Evolutionary conservation across 2,329 filamentous ascomycete species (phyloP).

Genomic region (Zymoseptoria pseudotritici): DNA sequence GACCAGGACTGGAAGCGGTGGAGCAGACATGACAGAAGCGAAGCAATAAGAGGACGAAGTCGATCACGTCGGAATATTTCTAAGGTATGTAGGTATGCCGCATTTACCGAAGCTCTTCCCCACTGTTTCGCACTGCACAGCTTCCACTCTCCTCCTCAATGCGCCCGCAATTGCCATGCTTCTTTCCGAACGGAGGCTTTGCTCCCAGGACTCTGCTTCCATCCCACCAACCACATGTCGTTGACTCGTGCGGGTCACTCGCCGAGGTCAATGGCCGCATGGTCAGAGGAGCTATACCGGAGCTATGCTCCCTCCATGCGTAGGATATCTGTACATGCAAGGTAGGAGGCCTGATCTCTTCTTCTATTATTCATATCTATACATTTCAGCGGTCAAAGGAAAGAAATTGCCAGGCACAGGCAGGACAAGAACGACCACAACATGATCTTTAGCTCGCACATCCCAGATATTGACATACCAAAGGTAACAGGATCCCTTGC

Average conservation of each 20-base stretch:
- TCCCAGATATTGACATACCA: conserved; percentile 23
- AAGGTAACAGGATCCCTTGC: conserved; percentile 11
- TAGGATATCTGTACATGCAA: not conserved
- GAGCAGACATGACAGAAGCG: too few species aligned
- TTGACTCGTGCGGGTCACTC: not conserved
- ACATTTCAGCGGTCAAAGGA: not conserved
- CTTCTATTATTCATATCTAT: not conserved
- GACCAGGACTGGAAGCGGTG: too few species aligned
- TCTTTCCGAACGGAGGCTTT: not conserved
- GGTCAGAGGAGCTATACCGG: not conserved
- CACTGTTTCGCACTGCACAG: not conserved
- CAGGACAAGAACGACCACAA: not conserved
- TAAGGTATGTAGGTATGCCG: too few species aligned
- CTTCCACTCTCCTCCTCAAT: not conserved
- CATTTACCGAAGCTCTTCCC: not conserved
- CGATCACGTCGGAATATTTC: too few species aligned
- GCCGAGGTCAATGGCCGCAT: not conserved
- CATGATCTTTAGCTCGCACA: conserved; percentile 20
- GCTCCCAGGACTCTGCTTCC: not conserved
- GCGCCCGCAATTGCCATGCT: not conserved
- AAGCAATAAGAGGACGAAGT: too few species aligned
- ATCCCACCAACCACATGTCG: not conserved
- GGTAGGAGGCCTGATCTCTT: conserved; percentile 1
- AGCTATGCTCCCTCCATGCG: not conserved
- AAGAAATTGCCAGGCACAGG: not conserved